Base-by-base conservation (phyloP, 1,139 yeast genomes). In the Suhomyces yuchorum region DNA sequence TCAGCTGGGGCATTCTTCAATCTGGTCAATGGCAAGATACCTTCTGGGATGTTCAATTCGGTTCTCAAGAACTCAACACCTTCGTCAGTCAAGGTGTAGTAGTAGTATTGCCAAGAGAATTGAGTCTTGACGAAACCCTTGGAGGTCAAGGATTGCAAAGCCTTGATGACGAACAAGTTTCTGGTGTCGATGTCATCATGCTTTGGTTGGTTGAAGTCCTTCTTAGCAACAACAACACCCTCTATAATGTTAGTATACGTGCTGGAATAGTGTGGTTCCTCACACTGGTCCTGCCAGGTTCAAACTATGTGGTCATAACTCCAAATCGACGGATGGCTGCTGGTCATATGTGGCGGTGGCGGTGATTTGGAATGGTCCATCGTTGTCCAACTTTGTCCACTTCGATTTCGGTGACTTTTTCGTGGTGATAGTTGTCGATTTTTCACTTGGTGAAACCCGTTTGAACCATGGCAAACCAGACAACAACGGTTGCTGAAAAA, bases 101-200 rank as follows among this genome's bases (percentile, higher is more conserved):
- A 95, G 84, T 93, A 95, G 86, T 90, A 90, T 87, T 92, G 97
- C 99, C 99, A 93, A 70, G 99, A 93, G 87, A 93, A 93, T 81
- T 92, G 98, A 70, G 99, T 93, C 89, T 92, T 91, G 80, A 93
- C 98, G 85, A 72, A 93, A 77, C 99, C 99, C 82, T 87, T 91
- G 64, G 99, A 93, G 74, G 96, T 91, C 78, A 93, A 88, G 60
- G 98, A 92, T 84, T 93, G 99, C 78, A 93, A 87, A 73, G 99
- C 98, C 88, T 93, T 93, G 85, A 93, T 91, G 77, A 93, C 99
- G 75, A 76, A 92, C 78, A 92, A 86, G 96, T 92, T 91, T 82
- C 82, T 92, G 84, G 96, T 87, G 81, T 87, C 96, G 73, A 93
- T 89, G 73, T 90, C 98, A 69, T 92, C 98, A 81, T 95, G 99